Percentiles rank a stretch among this genome's conserved stretches.
Conservation (phyloP, 306 rosid species). For the Citrullus mucosospermus region DNA sequence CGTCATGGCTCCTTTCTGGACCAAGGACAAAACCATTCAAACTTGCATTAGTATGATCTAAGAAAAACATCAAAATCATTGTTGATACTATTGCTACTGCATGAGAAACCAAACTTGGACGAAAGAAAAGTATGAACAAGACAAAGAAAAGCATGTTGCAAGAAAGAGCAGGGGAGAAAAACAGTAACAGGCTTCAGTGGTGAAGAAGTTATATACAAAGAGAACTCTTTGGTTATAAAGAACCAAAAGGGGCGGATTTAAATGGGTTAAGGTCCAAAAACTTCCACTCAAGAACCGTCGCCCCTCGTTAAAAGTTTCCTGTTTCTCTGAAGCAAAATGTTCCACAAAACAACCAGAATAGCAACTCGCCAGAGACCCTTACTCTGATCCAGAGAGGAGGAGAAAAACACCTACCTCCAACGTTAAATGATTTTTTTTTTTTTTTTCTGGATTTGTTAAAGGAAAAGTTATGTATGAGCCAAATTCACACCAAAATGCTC, state of each 20-base stretch:
- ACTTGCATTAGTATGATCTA: neutral
- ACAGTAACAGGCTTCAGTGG: neutral
- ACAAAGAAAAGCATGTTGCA: neutral
- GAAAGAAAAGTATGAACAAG: neutral
- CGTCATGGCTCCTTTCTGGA: slow-evolving; percentile 85
- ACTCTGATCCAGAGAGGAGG: no score
- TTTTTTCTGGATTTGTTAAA: no score
- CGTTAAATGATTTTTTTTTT: no score
- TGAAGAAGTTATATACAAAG: no score
- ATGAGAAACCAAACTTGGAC: neutral
- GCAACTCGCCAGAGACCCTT: neutral
- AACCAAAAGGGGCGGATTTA: neutral
- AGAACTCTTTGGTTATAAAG: neutral
- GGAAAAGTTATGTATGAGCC: no score
- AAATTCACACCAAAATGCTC: no score
- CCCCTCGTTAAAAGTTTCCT: neutral
- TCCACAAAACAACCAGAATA: neutral
- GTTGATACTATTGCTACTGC: neutral
- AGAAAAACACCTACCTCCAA: no score
- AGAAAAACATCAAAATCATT: neutral
- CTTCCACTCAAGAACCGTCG: neutral
- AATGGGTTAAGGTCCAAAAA: neutral
- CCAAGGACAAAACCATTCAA: neutral
- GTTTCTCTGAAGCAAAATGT: neutral
- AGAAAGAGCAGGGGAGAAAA: neutral